Percentiles rank a stretch among this genome's conserved stretches.
Conservation (phyloP, 2,329 filamentous ascomycete genomes). For the Phialophora macrospora region DNA sequence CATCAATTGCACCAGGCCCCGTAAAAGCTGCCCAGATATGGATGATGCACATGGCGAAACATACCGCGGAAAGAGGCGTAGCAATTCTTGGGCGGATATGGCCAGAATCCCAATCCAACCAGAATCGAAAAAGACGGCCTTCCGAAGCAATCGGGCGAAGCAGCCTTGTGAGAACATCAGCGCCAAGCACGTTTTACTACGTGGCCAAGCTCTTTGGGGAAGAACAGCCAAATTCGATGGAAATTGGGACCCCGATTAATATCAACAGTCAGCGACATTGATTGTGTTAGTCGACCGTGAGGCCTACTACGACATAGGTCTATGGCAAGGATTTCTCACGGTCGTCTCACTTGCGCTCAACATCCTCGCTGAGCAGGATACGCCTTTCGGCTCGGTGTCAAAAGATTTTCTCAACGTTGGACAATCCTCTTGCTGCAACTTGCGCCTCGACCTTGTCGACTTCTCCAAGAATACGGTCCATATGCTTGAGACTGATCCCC, state of each 20-base stretch:
- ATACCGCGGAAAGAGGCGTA: background rate
- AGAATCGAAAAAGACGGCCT: background rate
- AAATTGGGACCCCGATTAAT: background rate
- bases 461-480: slow-evolving; percentile 47
- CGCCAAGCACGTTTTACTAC: too few relatives aligned
- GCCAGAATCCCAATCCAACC: background rate
- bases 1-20: background rate
- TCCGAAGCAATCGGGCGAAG: background rate
- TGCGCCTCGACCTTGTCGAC: slow-evolving; percentile 46
- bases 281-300: background rate
- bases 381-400: background rate
- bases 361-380: background rate
- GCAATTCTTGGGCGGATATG: background rate
- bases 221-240: background rate
- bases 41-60: background rate
- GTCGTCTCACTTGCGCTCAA: background rate
- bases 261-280: background rate
- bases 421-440: slow-evolving; percentile 39
- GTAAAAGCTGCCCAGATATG: background rate
- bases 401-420: background rate
- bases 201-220: too few relatives aligned
- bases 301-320: background rate
- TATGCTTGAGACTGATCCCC: slow-evolving; percentile 44
- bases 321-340: background rate
- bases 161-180: background rate